Evolutionary conservation across 2,329 filamentous ascomycete species (phyloP).

Genomic region (Alternaria alternata): DNA sequence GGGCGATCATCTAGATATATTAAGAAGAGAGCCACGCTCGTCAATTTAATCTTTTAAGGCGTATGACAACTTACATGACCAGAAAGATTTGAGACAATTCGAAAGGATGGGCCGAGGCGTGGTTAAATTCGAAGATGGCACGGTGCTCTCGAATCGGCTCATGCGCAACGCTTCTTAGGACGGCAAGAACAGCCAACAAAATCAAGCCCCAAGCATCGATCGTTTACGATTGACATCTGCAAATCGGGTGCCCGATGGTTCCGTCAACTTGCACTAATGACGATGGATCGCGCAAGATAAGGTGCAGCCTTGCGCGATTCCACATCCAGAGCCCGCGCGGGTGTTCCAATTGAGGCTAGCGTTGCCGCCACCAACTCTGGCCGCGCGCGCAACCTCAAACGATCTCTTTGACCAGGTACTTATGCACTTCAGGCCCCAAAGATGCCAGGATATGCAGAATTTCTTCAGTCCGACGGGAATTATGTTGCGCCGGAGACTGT

Average conservation of each 20-base stretch:
- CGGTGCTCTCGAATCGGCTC: too few relatives aligned
- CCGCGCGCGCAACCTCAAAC: not conserved
- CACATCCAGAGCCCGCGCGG: not conserved
- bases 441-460: not conserved
- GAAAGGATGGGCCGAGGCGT: too few relatives aligned
- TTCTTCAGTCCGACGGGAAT: not conserved
- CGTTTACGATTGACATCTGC: rapidly evolving
- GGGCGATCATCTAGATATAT: too few relatives aligned
- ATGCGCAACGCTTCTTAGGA: too few relatives aligned
- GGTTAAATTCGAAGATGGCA: too few relatives aligned
- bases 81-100: too few relatives aligned
- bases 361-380: not conserved
- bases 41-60: too few relatives aligned
- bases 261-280: too few relatives aligned
- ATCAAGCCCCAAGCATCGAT: too few relatives aligned
- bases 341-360: not conserved
- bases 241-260: rapidly evolving
- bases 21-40: too few relatives aligned
- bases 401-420: not conserved
- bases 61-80: too few relatives aligned
- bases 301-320: not conserved
- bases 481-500: not conserved
- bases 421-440: not conserved
- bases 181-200: too few relatives aligned
- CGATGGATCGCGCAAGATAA: not conserved